These are phyloP conservation scores for Rhytidhysteron rufulum DNA, from an alignment of 2,329 filamentous ascomycete genomes.

Conservation along the genomic window DNA sequence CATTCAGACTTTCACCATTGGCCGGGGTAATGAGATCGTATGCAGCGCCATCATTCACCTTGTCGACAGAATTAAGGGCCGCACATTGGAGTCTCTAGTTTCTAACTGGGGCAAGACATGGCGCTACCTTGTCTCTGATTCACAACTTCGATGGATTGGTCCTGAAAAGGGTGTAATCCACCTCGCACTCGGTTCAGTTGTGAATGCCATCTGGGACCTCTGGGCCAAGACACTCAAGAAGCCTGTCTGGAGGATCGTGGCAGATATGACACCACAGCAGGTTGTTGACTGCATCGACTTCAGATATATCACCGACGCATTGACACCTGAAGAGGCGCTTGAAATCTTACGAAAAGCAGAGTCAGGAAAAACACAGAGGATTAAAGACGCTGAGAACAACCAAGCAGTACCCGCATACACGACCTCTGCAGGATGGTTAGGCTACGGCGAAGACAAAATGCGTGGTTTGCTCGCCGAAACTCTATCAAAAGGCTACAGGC, in stretches of 20 bases:
- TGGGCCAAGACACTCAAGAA: slow-evolving; percentile 85
- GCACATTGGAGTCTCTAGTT: slow-evolving; percentile 72
- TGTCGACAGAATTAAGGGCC: slow-evolving; percentile 69
- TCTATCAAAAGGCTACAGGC: slow-evolving; percentile 68
- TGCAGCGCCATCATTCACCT: slow-evolving; percentile 79
- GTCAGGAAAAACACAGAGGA: slow-evolving; percentile 63
- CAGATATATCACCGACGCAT: slow-evolving; percentile 89
- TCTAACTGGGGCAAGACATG: slow-evolving; percentile 83
- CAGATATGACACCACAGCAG: slow-evolving; percentile 85
- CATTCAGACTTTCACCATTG: slow-evolving; percentile 68
- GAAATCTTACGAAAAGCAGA: slow-evolving; percentile 64
- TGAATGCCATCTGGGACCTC: slow-evolving; percentile 93
- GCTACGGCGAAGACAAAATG: slow-evolving; percentile 86
- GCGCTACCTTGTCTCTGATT: slow-evolving; percentile 88
- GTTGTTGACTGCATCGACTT: slow-evolving; percentile 89
- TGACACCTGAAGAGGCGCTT: slow-evolving; percentile 80
- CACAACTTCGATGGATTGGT: slow-evolving; percentile 88
- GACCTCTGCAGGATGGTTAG: slow-evolving; percentile 87
- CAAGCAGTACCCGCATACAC: slow-evolving; percentile 86
- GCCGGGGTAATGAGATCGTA: slow-evolving; percentile 88
- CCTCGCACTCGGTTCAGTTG: slow-evolving; percentile 81
- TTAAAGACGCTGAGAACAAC: slow-evolving; percentile 69
- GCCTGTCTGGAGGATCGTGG: slow-evolving; percentile 86
- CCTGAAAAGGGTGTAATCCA: slow-evolving; percentile 94
- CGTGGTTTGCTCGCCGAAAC: slow-evolving; percentile 69